Base-by-base conservation (phyloP, 148 eudicot species). In the Rhododendron vialii region DNA sequence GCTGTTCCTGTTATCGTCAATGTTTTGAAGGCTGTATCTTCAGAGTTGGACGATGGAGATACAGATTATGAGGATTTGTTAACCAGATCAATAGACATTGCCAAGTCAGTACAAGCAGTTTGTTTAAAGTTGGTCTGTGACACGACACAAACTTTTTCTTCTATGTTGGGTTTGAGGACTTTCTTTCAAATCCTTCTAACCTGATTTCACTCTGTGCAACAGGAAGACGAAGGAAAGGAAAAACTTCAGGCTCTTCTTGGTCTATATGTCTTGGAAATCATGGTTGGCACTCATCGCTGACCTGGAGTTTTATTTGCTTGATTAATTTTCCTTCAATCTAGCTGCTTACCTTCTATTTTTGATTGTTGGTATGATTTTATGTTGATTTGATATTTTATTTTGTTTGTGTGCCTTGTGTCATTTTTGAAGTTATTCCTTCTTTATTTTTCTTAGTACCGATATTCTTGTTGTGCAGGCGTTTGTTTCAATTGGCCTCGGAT, bases 81-180 rank as follows among this genome's bases (percentile, higher is more conserved):
- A 77, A 85, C 92, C 83, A 92, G 88, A 86, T 90, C 96, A 80
- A 80, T 90, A 61, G 86, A 80, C 55, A 63, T 98, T 78, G 98
- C 96, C 83, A 67, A 83, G 81, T 93, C 99, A 48, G 89, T 98
- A 43, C 87, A 90, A 86, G 93, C 83, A 89, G 78, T 92, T 75
- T 91, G 91, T 89, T 61, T 84, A 59, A 93, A 93, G 90, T 90
- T 94, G 96, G 99, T 98, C 79, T 76, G 98, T 93, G 87, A 80
- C 38, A 81, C 84, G 67, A 65, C 53, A 12, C 18, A 65, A 20
- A 74, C 43, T 38, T 75, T 75, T 36, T 17, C 76, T 83, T 51
- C 61, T 51, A 7, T 81, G 38, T 82, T 43, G 48, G 77, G 33
- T 59, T 86, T 61, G 59, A 67, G 15, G 84, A 50, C 30, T 71